These are phyloP conservation scores for Pisolithus microcarpus DNA, from an alignment of 768 basidiomycete genomes.

Conservation along the genomic window DNA sequence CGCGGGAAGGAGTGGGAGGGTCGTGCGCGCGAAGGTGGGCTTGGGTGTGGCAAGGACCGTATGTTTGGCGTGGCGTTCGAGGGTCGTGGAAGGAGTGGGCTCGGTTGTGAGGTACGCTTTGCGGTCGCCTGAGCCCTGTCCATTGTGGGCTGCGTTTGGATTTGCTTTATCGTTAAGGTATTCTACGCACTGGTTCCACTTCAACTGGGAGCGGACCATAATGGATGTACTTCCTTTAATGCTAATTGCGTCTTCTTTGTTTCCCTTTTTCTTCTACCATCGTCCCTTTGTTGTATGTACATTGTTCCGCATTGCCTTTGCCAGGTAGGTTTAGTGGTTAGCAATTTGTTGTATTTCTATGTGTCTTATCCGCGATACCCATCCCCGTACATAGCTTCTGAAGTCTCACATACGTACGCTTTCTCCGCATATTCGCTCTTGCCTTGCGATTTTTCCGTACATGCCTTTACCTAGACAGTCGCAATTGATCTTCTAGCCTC, in stretches of 20 bases:
- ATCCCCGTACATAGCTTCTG: neutral
- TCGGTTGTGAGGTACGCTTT: slow-evolving; percentile 36
- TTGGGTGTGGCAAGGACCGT: slow-evolving; percentile 52
- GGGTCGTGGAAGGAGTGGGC: slow-evolving; percentile 48
- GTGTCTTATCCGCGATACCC: neutral
- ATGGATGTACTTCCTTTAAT: slow-evolving; percentile 29
- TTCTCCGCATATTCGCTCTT: neutral
- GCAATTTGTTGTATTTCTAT: slow-evolving; percentile 2
- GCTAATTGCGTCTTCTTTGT: slow-evolving; percentile 11
- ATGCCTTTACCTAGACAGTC: no score
- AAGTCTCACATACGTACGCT: no score
- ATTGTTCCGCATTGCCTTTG: slow-evolving; percentile 4
- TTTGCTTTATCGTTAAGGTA: slow-evolving; percentile 3
- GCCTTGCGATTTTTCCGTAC: neutral
- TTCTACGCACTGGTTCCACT: slow-evolving; percentile 5
- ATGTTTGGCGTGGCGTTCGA: slow-evolving; percentile 55
- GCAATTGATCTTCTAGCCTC: no score
- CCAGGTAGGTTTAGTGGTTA: slow-evolving; percentile 1
- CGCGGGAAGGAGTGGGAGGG: slow-evolving; percentile 43
- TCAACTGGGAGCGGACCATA: slow-evolving; percentile 17
- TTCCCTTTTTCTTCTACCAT: neutral
- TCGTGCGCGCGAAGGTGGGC: slow-evolving; percentile 38
- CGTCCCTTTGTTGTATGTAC: neutral
- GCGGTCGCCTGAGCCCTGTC: slow-evolving; percentile 18
- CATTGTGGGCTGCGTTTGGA: neutral